A percentile compares a stretch with the other conserved stretches of the same genome.
Evolutionary conservation across 75 land plant genomes (phyloP).

Genomic region (Sequoiadendron giganteum): DNA sequence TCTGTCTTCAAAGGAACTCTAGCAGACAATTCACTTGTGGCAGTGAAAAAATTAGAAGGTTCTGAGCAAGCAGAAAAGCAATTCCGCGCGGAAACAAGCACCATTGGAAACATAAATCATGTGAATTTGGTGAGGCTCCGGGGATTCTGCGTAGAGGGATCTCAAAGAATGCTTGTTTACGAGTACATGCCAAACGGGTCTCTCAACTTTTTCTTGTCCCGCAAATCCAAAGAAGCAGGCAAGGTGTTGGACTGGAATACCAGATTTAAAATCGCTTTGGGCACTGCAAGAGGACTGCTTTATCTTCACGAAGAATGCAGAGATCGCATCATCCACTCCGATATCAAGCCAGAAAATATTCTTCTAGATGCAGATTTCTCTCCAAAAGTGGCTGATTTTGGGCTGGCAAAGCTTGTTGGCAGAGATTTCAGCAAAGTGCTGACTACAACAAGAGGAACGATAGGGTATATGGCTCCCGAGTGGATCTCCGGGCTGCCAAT

Average conservation of each 20-base stretch:
- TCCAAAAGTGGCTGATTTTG: constrained; percentile 64
- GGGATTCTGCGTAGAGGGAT: constrained; percentile 24
- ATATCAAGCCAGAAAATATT: constrained; percentile 78
- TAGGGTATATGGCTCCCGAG: constrained; percentile 73
- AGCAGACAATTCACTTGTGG: constrained; percentile 15
- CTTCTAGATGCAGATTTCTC: constrained; percentile 53
- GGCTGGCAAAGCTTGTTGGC: constrained; percentile 59
- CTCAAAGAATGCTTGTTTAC: constrained; percentile 19
- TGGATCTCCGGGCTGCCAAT: constrained; percentile 51
- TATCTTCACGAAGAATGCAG: constrained; percentile 75
- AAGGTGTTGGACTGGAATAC: constrained; percentile 48
- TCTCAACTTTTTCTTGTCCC: constrained; percentile 14
- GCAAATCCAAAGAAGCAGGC: background rate
- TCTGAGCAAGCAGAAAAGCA: constrained; percentile 21
- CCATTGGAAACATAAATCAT: constrained; percentile 25
- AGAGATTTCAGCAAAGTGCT: constrained; percentile 51
- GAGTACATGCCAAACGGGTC: constrained; percentile 29
- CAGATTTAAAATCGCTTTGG: constrained; percentile 50
- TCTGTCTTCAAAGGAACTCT: constrained; percentile 20
- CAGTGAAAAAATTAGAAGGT: constrained; percentile 25
- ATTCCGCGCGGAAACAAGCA: constrained; percentile 21
- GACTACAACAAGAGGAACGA: constrained; percentile 58
- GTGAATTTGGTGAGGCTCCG: constrained; percentile 21
- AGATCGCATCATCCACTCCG: constrained; percentile 55
- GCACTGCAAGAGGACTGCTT: constrained; percentile 59